Base-by-base conservation (phyloP, 2,329 filamentous ascomycete species). In the Ophiobolus disseminans region DNA sequence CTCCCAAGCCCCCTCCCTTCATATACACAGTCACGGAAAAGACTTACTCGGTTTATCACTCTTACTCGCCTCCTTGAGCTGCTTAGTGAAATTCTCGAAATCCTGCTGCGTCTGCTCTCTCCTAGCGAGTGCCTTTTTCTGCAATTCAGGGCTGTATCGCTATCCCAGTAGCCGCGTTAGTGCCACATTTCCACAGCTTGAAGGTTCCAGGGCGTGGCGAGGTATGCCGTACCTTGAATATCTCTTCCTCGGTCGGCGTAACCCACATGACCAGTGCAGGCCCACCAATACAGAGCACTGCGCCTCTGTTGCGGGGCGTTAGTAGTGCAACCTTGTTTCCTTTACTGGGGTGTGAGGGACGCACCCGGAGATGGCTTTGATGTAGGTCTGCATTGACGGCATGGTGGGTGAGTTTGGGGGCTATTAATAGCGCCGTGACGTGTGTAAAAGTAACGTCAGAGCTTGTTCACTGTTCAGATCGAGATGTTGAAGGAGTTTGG, bases 71-170 rank as follows among this genome's bases (percentile, higher is more conserved):
- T 93, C 85, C 80, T 96, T 97, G 69, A 99, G 75, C 63, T 87
- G 86, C 39, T 69, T 82, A 21, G 97, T 89, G 67, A 96, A 97
- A 46, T 91, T 83, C 68, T 97, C 89, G 63, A 96, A 96, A 50
- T 97, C 91, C 73, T 92, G 82, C 68, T 94, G 85, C 51, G 84
- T 83, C 70, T 88, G 85, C 48, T 87, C 81, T 14, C 91, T 84
- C 49, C 86, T 84, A 73, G 92, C 91, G n/a, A 96, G 78, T 54
- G 89, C 91, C 67, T 89, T 85, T 73, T 90, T 89, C 70, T 94
- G 89, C n/a, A 99, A 82, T 25, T 97, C 94, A 0, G 93, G 93
- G 73, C 93, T 97, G 78, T 97, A 97, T 74, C 82, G 86, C 78
- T 90, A 57, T 26, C n/a, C n/a, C n/a, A n/a, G n/a, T n/a, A n/a